A percentile compares a stretch with the other conserved stretches of the same genome.
These are phyloP conservation scores for Exophiala oligosperma DNA, from an alignment of 2,329 filamentous ascomycete genomes.

Conservation along the genomic window DNA sequence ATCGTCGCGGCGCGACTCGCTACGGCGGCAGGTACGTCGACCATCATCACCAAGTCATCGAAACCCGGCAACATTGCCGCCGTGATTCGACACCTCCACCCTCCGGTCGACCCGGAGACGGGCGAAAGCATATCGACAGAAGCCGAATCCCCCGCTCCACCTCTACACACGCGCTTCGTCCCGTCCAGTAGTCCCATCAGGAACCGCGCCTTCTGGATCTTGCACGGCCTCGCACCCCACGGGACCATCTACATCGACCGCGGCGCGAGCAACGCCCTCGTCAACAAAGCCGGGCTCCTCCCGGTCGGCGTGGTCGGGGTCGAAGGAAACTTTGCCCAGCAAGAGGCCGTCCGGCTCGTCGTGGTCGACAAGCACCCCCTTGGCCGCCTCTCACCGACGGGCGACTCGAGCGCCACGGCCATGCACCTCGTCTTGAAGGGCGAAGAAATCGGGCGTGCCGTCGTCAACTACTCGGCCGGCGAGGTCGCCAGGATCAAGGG, in stretches of 20 bases:
- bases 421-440: slow-evolving; percentile 36
- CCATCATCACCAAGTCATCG: slow-evolving; percentile 91
- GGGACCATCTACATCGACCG: slow-evolving; percentile 90
- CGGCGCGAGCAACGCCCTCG: slow-evolving; percentile 79
- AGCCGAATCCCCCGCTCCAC: slow-evolving; percentile 45
- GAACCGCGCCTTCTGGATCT: slow-evolving; percentile 94
- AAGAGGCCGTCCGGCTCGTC: slow-evolving; percentile 85
- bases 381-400: slow-evolving; percentile 36
- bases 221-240: slow-evolving; percentile 87
- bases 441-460: slow-evolving; percentile 78
- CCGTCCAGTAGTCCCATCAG: slow-evolving; percentile 81
- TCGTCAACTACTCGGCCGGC: slow-evolving; percentile 88
- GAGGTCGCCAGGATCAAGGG: slow-evolving; percentile 87
- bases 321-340: slow-evolving; percentile 82
- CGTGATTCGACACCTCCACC: slow-evolving; percentile 80
- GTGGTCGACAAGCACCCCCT: slow-evolving; percentile 65
- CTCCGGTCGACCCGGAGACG: slow-evolving; percentile 37
- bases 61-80: slow-evolving; percentile 86
- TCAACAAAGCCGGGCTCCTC: slow-evolving; percentile 81
- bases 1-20: slow-evolving; percentile 90
- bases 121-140: no score
- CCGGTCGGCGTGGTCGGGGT: slow-evolving; percentile 90
- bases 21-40: slow-evolving; percentile 92
- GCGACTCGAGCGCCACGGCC: slow-evolving; percentile 15
- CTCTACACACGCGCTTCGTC: slow-evolving; percentile 90